phyloP scores from a whole-genome alignment of 2,329 filamentous ascomycete genomes.

The Aspergillus pseudoglaucus region DNA sequence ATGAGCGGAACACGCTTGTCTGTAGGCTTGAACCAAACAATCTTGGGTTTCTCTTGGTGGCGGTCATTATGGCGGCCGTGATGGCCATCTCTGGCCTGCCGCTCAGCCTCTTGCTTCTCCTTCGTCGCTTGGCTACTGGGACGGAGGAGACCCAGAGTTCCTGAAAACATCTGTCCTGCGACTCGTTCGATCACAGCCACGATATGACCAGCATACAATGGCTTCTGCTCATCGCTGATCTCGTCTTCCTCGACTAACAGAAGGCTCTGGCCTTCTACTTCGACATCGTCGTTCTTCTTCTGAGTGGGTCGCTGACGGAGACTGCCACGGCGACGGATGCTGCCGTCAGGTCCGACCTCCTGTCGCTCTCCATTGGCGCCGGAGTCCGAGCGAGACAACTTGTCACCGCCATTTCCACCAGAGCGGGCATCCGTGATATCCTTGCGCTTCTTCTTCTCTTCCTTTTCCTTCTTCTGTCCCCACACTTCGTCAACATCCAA shows the following conservation, averaged over 20 bases:
- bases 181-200: conserved; percentile 96
- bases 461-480: conserved; percentile 97
- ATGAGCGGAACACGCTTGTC: conserved; percentile 98
- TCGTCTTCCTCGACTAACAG: conserved; percentile 97
- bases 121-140: conserved; percentile 98
- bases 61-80: conserved; percentile 68
- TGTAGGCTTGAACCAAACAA: conserved; percentile 99
- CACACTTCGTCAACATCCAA: conserved; percentile 98
- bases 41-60: conserved; percentile 95
- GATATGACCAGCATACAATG: conserved; percentile 91
- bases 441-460: conserved; percentile 99
- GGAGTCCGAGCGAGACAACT: conserved; percentile 52
- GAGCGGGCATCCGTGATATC: conserved; percentile 89
- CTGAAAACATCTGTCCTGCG: conserved; percentile 98
- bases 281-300: conserved; percentile 99
- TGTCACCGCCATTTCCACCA: conserved; percentile 65
- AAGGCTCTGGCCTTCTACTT: conserved; percentile 95
- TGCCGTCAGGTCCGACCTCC: conserved; percentile 62
- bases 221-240: conserved; percentile 97
- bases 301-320: conserved; percentile 93
- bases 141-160: conserved; percentile 84
- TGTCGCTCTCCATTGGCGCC: conserved; percentile 57
- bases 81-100: conserved; percentile 78
- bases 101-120: conserved; percentile 97
- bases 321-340: conserved; percentile 86